Percentiles rank a stretch among this genome's conserved stretches.
These are phyloP conservation scores for Sporothrix sp. DNA, from an alignment of 2,329 filamentous ascomycete species.

Conservation along the genomic window DNA sequence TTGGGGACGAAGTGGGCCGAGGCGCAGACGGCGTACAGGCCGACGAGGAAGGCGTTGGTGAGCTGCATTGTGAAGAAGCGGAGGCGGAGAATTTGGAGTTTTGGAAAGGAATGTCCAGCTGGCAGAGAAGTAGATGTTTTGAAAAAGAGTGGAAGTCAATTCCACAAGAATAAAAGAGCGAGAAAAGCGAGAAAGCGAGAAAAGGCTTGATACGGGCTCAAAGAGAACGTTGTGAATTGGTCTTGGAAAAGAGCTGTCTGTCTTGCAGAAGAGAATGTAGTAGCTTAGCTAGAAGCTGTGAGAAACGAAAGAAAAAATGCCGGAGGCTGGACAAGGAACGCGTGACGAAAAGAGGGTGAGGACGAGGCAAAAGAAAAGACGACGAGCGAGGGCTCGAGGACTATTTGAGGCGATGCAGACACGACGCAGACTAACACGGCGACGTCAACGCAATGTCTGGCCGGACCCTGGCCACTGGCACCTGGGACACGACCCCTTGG, in stretches of 20 bases:
- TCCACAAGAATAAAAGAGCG: constrained; percentile 18
- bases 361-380: not conserved
- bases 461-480: constrained; percentile 5
- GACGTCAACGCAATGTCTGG: constrained; percentile 3
- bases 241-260: constrained; percentile 3
- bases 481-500: not conserved
- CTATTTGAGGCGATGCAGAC: constrained; percentile 4
- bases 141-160: constrained; percentile 8
- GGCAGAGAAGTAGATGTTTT: not conserved
- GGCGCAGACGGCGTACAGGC: constrained; percentile 35
- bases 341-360: constrained; percentile 2
- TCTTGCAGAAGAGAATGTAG: constrained; percentile 18
- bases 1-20: constrained; percentile 30
- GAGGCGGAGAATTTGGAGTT: not conserved
- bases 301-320: constrained; percentile 13
- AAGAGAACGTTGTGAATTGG: constrained; percentile 4
- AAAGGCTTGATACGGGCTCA: constrained; percentile 21
- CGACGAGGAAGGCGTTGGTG: constrained; percentile 29
- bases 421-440: not conserved
- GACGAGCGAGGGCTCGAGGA: constrained; percentile 1
- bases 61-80: constrained; percentile 38
- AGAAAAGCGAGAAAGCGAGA: too few relatives aligned
- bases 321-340: not conserved
- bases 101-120: not conserved
- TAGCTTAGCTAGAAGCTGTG: constrained; percentile 12